phyloP scores from a whole-genome alignment of 257 asterid species.

The Dorcoceras hygrometricum region DNA sequence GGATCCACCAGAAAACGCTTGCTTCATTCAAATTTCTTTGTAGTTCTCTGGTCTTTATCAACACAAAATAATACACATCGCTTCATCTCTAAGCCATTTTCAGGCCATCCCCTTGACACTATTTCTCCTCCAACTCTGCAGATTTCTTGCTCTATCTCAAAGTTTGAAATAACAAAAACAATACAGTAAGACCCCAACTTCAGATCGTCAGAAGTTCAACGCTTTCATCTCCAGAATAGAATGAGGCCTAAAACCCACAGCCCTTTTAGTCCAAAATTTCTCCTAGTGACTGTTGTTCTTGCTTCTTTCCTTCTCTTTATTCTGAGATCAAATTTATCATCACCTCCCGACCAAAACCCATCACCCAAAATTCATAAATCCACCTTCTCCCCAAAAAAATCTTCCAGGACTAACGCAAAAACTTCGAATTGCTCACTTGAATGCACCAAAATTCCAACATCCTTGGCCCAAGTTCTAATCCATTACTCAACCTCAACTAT shows the following conservation, averaged over 20 bases:
- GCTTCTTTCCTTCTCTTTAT: slow-evolving; percentile 38
- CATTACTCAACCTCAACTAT: slow-evolving; percentile 78
- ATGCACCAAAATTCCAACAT: slow-evolving; percentile 62
- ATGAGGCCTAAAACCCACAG: slow-evolving; percentile 65
- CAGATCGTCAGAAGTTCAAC: background rate
- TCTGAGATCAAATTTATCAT: slow-evolving; percentile 36
- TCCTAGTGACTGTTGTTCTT: slow-evolving; percentile 27
- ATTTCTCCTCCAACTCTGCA: background rate
- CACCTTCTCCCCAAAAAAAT: slow-evolving; percentile 19
- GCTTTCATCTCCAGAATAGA: background rate
- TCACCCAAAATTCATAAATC: slow-evolving; percentile 7
- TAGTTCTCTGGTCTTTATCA: slow-evolving; percentile 47
- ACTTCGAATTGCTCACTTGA: slow-evolving; percentile 29
- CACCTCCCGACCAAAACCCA: slow-evolving; percentile 27
- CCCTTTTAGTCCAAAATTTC: slow-evolving; percentile 44
- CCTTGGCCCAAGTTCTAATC: slow-evolving; percentile 53
- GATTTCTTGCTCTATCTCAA: slow-evolving; percentile 12
- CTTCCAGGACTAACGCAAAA: slow-evolving; percentile 1
- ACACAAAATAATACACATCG: slow-evolving; percentile 21
- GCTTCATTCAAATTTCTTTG: slow-evolving; percentile 58
- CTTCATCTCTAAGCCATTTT: slow-evolving; percentile 33
- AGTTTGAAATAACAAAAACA: background rate
- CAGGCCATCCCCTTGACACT: slow-evolving; percentile 9
- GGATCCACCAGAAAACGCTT: slow-evolving; percentile 56
- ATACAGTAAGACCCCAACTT: background rate